Evolutionary conservation across 192 early-diverging fungal genomes (phyloP).

Genomic region (Glomus cerebriforme): DNA sequence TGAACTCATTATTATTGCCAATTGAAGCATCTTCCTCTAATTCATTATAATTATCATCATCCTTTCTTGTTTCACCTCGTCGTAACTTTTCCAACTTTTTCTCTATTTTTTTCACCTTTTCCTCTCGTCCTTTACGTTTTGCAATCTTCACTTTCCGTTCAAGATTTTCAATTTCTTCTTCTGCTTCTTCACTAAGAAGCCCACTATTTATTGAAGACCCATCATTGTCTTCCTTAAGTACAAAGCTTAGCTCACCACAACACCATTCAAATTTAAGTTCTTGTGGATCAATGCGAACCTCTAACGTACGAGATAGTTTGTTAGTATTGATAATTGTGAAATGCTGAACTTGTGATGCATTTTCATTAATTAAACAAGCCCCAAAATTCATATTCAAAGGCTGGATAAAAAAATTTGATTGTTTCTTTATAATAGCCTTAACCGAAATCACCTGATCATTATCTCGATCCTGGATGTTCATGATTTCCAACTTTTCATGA

Average conservation of each 20-base stretch:
- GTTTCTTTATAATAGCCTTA: conserved; percentile 89
- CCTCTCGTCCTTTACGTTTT: conserved; percentile 78
- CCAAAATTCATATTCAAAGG: conserved; percentile 77
- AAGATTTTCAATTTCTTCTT: conserved; percentile 94
- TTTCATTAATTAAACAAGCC: conserved; percentile 59
- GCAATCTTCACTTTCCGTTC: conserved; percentile 99
- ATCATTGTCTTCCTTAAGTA: conserved; percentile 60
- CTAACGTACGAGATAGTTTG: conserved; percentile 76
- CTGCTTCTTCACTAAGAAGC: conserved; percentile 66
- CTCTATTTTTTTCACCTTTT: conserved; percentile 84
- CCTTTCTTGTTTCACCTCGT: conserved; percentile 9
- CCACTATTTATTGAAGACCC: conserved; percentile 43
- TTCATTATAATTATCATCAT: conserved; percentile 22
- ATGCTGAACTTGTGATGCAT: conserved; percentile 51
- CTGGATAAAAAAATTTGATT: conserved; percentile 84
- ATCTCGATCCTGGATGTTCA: conserved; percentile 84
- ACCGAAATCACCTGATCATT: conserved; percentile 79
- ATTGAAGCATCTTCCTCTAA: not conserved
- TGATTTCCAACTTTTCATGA: conserved; percentile 82
- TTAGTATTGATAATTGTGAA: conserved; percentile 85
- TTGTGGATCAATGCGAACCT: conserved; percentile 72
- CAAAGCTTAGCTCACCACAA: conserved; percentile 63
- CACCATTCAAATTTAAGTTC: conserved; percentile 64
- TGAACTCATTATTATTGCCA: not conserved
- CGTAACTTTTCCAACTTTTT: conserved; percentile 76